Evolutionary conservation across 192 early-diverging fungal species (phyloP), one percentile per base, ranked within the genome.

Genomic region (Dissophora ornata): DNA sequence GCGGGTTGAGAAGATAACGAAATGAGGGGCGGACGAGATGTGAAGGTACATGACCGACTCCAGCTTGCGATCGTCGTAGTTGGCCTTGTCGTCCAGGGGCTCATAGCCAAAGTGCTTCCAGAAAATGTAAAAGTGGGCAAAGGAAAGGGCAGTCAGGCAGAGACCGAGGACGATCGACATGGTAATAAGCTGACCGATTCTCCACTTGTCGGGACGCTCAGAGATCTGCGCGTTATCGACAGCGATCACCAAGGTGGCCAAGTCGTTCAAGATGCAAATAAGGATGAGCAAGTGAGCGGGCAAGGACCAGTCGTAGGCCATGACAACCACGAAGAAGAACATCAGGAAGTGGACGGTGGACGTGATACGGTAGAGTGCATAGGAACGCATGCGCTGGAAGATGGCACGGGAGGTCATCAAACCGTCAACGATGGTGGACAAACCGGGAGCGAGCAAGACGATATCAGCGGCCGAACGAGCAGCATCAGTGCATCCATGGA

Each of bases 341-440:
- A 95, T 82, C 84, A 95, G 78, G 81, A 95, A 95, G 86, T 95
- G 94, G 65, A 95, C 91, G 53, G 93, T 96, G 10, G 93, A 95
- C 41, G 94, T 91, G 62, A 96, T 96, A 81, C 94, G 92, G 81
- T 95, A 92, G 48, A 95, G 71, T 41, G 92, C 91, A 79, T 94
- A 94, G 28, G 89, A 90, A 33, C 93, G 88, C 88, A 95, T 91
- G 59, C 94, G 90, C 81, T 95, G 92, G 87, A 95, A 95, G n/a
- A n/a, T n/a, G n/a, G n/a, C n/a, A n/a, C n/a, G n/a, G n/a, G n/a
- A n/a, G n/a, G n/a, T n/a, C n/a, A n/a, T n/a, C n/a, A n/a, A n/a
- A n/a, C n/a, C n/a, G n/a, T n/a, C n/a, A n/a, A n/a, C n/a, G n/a
- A n/a, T n/a, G n/a, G n/a, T n/a, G n/a, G n/a, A n/a, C n/a, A n/a